Evolutionary conservation across 345 rosid species (phyloP), one percentile per base, ranked within the genome.

Genomic region (Camelina hispida): DNA sequence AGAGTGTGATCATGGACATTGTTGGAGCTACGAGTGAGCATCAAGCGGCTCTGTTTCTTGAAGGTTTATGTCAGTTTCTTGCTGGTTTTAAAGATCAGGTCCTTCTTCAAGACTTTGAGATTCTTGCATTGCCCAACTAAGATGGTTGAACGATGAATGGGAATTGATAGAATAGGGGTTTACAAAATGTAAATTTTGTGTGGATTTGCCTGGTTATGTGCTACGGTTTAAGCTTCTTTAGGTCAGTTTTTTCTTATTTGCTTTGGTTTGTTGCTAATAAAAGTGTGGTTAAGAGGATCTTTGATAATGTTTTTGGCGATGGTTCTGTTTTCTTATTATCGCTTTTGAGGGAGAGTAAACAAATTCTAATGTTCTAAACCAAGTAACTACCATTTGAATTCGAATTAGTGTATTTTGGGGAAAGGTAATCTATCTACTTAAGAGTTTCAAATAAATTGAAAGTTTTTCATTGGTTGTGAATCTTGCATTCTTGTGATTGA

Each of bases 1-100:
- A 80, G 78, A 91, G 91, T 72, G 84, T 88, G 43, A 78, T 93
- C 23, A 74, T 84, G 47, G 97, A 93, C 52, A 88, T 93, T 58
- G 85, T 87, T 62, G 86, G 85, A 30, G 86, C 87, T 4, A 74
- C 83, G 40, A 83, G 69, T 30, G 77, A 82, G 44, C 89, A 86
- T 67, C 93, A 89, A 48, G 92, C 90, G 0, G 96, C 96, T 74
- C 63, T 91, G 82, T 93, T 88, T 88, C 96, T 93, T 69, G 87
- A 93, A 79, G 93, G 84, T 30, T 78, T 93, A 46, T 88, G 90
- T 66, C 89, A 86, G 76, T 91, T 89, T 81, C 91, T 93, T 71
- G 83, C 80, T 76, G 97, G 98, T 79, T 87, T 93, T 34, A 79
- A 85, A 76, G 93, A 88, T 46, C 78, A 71, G 13, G 47, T 52